Base-by-base conservation (phyloP, 2,329 filamentous ascomycete species). In the Allantophomopsis lycopodina region DNA sequence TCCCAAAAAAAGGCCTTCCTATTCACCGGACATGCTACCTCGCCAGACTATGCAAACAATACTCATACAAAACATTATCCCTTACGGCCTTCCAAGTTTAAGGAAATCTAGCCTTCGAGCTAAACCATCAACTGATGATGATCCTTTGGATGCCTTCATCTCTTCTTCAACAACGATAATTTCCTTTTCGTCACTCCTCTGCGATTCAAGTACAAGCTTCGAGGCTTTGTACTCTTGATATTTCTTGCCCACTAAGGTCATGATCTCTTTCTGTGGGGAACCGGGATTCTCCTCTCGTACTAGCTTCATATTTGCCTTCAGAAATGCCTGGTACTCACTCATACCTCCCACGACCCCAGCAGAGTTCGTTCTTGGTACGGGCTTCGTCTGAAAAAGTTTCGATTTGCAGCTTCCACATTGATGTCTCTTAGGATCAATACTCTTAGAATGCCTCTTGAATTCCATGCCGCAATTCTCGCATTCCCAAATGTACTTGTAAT, bases 401-500 rank as follows among this genome's bases (percentile, higher is more conserved):
- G 72, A 67, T 53, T 77, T 81, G 57, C 89, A 96, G n/a, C 57
- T 63, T 2, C 86, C 86, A 56, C 89, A 96, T 1, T 74, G 71
- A 50, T 87, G 79, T 36, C 74, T 71, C 21, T 55, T 55, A 0
- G 80, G 69, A 56, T 95, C 77, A 48, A 96, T 83, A 54, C 83
- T 91, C 60, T 81, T 85, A 13, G 80, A 87, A 58, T 96, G 89
- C 4, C 89, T 69, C 53, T 87, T 83, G 57, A 83, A 93, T 55
- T 83, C 79, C 23, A 71, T 61, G 0, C 65, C 70, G 54, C 91
- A 96, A 3, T 54, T 62, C 14, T 49, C 62, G 55, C 89, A 96
- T 33, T 71, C 65, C 89, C 91, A 96, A 15, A 88, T 62, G 55
- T 89, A 98, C 62, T 89, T 93, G 64, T 85, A 94, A 49, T 88